Conservation (phyloP, 1,139 yeast genomes). For the Scheffersomyces quercinus region DNA sequence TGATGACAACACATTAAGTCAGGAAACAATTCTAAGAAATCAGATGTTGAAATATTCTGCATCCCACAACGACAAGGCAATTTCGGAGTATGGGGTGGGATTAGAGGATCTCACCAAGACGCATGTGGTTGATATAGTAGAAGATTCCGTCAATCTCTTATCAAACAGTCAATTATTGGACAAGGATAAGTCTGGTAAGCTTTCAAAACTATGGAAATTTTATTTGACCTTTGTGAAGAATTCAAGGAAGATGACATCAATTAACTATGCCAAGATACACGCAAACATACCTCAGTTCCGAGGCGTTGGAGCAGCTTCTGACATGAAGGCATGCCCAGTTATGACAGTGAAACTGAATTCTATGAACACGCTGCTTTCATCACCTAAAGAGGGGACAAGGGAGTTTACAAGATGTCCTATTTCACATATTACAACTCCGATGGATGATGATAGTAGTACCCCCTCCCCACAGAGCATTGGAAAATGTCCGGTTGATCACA, state of each 20-base stretch:
- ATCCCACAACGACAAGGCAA: conserved; percentile 5
- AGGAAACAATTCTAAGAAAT: conserved; percentile 8
- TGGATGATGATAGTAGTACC: conserved; percentile 12
- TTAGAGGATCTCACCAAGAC: conserved; percentile 16
- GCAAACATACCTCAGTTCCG: conserved; percentile 33
- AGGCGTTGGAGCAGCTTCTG: conserved; percentile 6
- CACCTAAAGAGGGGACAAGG: neutral
- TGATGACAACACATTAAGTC: conserved; percentile 7
- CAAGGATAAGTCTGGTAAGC: conserved; percentile 24
- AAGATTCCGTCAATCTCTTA: conserved; percentile 19
- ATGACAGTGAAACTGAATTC: conserved; percentile 1
- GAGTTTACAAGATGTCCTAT: conserved; percentile 30
- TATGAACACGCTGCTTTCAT: neutral
- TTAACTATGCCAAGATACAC: conserved; percentile 38
- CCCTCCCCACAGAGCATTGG: conserved; percentile 5
- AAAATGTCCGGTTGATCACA: conserved; percentile 21
- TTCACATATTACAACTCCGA: conserved; percentile 29
- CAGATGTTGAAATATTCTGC: conserved; percentile 7
- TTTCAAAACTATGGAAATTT: conserved; percentile 43
- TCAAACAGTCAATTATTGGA: conserved; percentile 14
- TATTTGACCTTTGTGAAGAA: conserved; percentile 39
- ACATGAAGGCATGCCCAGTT: conserved; percentile 17
- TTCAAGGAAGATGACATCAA: conserved; percentile 27
- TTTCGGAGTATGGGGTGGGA: conserved; percentile 9
- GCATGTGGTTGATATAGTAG: conserved; percentile 21